Evolutionary conservation across 176 grass and related monocot genomes (phyloP).

Genomic region (Dactylis glomerata): DNA sequence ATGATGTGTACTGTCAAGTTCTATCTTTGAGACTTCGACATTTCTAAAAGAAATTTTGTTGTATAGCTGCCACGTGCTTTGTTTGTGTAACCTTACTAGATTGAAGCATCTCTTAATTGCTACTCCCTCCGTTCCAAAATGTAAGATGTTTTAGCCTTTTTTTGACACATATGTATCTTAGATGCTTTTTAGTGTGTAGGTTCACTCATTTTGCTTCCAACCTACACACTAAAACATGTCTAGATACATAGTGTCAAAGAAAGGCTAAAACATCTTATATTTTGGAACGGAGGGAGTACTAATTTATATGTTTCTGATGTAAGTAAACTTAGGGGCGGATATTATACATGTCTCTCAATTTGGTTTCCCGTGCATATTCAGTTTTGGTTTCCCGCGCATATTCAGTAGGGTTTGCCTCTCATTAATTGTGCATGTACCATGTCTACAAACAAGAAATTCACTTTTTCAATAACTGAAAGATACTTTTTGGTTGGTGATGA

Average conservation of each 20-base stretch:
- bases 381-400: neutral
- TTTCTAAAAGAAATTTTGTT: neutral
- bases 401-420: neutral
- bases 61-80: neutral
- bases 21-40: neutral
- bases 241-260: no score
- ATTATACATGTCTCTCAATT: neutral
- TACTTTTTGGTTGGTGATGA: neutral
- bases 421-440: neutral
- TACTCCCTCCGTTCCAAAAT: no score
- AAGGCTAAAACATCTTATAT: no score
- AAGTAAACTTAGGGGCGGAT: no score
- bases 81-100: neutral
- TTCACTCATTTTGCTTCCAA: no score
- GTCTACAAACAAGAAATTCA: neutral
- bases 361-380: neutral
- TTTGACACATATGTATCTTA: no score
- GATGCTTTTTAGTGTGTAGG: no score
- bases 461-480: neutral
- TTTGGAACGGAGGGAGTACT: no score
- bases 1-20: neutral
- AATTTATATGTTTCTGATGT: no score
- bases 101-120: neutral
- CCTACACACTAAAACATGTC: no score
- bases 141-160: no score